Evolutionary conservation across 2,329 filamentous ascomycete genomes (phyloP), one percentile per base, ranked within the genome.

Genomic region (Xylaria hypoxylon): DNA sequence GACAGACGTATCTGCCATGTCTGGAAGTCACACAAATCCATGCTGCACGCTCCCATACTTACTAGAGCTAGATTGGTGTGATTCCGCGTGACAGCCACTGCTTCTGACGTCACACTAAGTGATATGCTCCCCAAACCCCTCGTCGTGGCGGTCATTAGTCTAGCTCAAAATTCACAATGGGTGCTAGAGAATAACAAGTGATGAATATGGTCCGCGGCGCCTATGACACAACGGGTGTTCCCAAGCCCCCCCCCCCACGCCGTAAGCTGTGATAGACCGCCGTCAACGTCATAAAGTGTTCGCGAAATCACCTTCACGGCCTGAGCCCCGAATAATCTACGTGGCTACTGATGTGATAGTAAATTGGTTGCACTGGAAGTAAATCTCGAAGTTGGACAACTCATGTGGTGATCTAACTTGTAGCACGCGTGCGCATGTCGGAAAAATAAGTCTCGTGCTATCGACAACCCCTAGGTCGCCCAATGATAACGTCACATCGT

Each of bases 1-100:
- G 15, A 44, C 22, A 19, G 42, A n/a, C 17, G 38, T 19, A 53
- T 47, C 3, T 52, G 40, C 42, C 62, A 58, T 15, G 35, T 26
- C 22, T 26, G 52, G 40, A 64, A 61, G 55, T 64, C 26, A 40
- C 51, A 67, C 66, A 42, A 26, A 38, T 33, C 40, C 11, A 56
- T 52, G 10, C 19, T 47, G 42, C 58, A 31, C 13, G 19, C 31
- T 50, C 26, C 44, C 33, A 65, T 45, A 22, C 52, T 38, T n/a
- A 33, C 48, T 47, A 33, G 17, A 57, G 33, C 59, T 38, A 35
- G 28, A 45, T 51, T 31, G 33, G 24, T 56, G 62, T 58, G 53
- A 55, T 62, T 33, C 45, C 28, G 48, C 11, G 51, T 56, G 35
- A 53, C n/a, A 59, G 28, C 19, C 42, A 56, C 55, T 59, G 47